Percentiles rank a stretch among this genome's conserved stretches.
Conservation (phyloP, 1,139 yeast genomes). For the Candida sp. region DNA sequence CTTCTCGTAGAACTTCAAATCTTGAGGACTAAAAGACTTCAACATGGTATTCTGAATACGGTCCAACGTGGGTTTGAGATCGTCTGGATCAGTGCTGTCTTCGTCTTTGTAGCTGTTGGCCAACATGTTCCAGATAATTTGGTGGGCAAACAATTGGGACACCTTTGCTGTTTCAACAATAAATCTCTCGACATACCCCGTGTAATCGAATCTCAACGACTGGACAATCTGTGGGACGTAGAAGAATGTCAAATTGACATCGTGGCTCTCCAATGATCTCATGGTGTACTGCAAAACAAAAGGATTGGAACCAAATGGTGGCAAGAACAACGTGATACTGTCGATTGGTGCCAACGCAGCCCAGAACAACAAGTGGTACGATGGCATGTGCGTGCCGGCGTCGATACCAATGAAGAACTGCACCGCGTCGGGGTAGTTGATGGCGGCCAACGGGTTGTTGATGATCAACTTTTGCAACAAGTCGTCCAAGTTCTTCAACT, state of each 20-base stretch:
- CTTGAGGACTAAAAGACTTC: constrained; percentile 59
- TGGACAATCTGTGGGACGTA: constrained; percentile 99
- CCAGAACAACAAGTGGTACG: constrained; percentile 69
- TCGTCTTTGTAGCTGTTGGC: constrained; percentile 95
- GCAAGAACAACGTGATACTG: constrained; percentile 83
- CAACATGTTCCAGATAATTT: constrained; percentile 97
- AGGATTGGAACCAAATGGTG: constrained; percentile 72
- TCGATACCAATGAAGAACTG: constrained; percentile 55
- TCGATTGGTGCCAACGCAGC: constrained; percentile 81
- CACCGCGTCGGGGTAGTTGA: constrained; percentile 67
- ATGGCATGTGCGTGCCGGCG: constrained; percentile 42
- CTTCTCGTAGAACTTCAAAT: constrained; percentile 69
- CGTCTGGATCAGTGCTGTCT: constrained; percentile 79
- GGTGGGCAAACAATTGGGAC: constrained; percentile 93
- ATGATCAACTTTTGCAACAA: constrained; percentile 51
- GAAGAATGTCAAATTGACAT: constrained; percentile 88
- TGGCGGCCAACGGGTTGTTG: constrained; percentile 64
- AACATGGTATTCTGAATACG: constrained; percentile 73
- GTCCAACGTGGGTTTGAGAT: constrained; percentile 83
- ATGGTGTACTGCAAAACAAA: constrained; percentile 83
- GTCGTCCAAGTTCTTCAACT: constrained; percentile 43
- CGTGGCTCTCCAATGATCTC: constrained; percentile 89
- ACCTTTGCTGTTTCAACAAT: constrained; percentile 93
- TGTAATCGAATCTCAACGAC: constrained; percentile 76
- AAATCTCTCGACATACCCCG: constrained; percentile 88